Conservation (phyloP, 164 flowering plant genomes). For the Aristolochia contorta region DNA sequence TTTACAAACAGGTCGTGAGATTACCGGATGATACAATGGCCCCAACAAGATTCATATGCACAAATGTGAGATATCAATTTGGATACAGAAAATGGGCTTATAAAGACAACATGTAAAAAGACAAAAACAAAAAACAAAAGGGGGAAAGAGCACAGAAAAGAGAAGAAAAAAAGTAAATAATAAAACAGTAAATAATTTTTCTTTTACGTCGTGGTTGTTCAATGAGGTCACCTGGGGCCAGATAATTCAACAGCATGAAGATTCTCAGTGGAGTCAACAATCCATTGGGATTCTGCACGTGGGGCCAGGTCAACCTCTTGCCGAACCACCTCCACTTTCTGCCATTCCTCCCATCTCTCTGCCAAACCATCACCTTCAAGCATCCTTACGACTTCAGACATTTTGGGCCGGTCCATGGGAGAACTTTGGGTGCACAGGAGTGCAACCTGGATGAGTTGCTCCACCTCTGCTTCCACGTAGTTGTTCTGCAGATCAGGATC, state of each 20-base stretch:
- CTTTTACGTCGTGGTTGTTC: background rate
- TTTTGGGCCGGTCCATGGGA: constrained; percentile 83
- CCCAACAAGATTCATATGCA: constrained; percentile 41
- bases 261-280: constrained; percentile 71
- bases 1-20: constrained; percentile 16
- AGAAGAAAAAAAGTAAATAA: background rate
- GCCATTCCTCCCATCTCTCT: constrained; percentile 98
- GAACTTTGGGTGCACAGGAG: constrained; percentile 84
- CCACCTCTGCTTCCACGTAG: constrained; percentile 77
- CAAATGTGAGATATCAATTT: constrained; percentile 23
- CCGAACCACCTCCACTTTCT: constrained; percentile 74
- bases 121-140: background rate
- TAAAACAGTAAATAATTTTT: constrained; percentile 20
- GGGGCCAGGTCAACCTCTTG: constrained; percentile 63
- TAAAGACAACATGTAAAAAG: constrained; percentile 2
- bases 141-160: too few relatives aligned
- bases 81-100: constrained; percentile 27
- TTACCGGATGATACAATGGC: constrained; percentile 23
- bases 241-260: constrained; percentile 78
- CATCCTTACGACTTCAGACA: constrained; percentile 97
- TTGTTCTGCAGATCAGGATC: constrained; percentile 76
- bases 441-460: constrained; percentile 87
- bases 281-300: constrained; percentile 61
- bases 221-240: constrained; percentile 65
- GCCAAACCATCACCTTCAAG: constrained; percentile 96